Percentiles rank a stretch among this genome's conserved stretches.
Conservation (phyloP, 2,329 filamentous ascomycete species). For the Epichloe baconii region DNA sequence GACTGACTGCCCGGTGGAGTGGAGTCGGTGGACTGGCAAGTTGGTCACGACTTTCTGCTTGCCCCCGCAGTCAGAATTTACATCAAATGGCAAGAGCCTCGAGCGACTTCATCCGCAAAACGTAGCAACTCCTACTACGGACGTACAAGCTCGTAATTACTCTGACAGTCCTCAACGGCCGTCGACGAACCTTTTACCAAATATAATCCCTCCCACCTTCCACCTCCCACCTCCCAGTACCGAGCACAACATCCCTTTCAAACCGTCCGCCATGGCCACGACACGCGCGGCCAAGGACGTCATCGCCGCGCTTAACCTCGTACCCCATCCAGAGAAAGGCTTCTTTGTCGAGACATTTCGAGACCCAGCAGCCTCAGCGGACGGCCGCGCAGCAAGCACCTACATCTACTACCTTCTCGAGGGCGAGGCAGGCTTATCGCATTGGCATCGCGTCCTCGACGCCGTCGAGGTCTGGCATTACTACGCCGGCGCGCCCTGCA, state of each 20-base stretch:
- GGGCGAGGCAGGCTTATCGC: constrained; percentile 26
- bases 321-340: constrained; percentile 34
- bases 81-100: neutral
- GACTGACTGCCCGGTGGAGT: too few species aligned
- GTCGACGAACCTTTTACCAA: neutral
- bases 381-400: constrained; percentile 30
- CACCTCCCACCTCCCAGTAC: neutral
- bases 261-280: neutral
- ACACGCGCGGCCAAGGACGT: constrained; percentile 26
- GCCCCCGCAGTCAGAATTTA: too few species aligned
- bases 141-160: too few species aligned
- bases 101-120: too few species aligned
- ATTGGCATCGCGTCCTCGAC: constrained; percentile 36
- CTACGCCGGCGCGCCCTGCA: constrained; percentile 38
- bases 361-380: constrained; percentile 17
- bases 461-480: constrained; percentile 39
- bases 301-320: constrained; percentile 27
- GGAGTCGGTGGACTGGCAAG: too few species aligned
- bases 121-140: too few species aligned
- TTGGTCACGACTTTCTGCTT: too few species aligned
- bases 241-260: neutral
- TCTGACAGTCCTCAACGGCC: neutral
- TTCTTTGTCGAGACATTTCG: constrained; percentile 34
- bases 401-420: constrained; percentile 41
- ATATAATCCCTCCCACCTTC: neutral